Percentiles rank a stretch among this genome's conserved stretches.
These are phyloP conservation scores for Parsonsia alboflavescens DNA, from an alignment of 257 asterid genomes.

Conservation along the genomic window DNA sequence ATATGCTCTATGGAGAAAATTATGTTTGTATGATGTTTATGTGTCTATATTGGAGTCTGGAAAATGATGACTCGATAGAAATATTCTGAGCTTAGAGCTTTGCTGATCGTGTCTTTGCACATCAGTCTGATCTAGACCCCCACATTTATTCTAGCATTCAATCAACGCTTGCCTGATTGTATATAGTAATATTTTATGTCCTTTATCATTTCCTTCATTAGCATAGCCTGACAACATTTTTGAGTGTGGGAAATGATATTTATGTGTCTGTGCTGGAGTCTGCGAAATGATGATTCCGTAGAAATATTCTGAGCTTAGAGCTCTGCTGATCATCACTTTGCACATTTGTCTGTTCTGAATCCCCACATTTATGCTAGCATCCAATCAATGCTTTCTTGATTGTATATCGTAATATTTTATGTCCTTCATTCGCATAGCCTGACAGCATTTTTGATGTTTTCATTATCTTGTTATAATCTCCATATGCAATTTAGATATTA, in stretches of 20 bases:
- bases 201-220: not conserved
- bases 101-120: slow-evolving; percentile 5
- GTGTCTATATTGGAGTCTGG: not conserved
- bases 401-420: too few species aligned
- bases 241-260: not conserved
- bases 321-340: slow-evolving; percentile 5
- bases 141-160: not conserved
- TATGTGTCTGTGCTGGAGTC: not conserved
- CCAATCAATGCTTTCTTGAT: too few species aligned
- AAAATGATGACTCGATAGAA: not conserved
- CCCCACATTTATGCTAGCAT: not conserved
- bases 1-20: not conserved
- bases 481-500: not conserved
- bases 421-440: too few species aligned
- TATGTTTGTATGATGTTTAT: not conserved
- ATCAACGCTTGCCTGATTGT: not conserved
- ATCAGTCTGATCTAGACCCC: not conserved
- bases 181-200: not conserved
- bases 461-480: not conserved
- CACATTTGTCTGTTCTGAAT: slow-evolving; percentile 4
- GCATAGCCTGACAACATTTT: not conserved
- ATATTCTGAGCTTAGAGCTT: slow-evolving; percentile 1
- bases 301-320: too few species aligned
- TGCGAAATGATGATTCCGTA: slow-evolving; percentile 1
- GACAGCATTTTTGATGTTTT: too few species aligned